Evolutionary conservation across 2,329 filamentous ascomycete genomes (phyloP).

Genomic region (Rhytidhysteron rufulum): DNA sequence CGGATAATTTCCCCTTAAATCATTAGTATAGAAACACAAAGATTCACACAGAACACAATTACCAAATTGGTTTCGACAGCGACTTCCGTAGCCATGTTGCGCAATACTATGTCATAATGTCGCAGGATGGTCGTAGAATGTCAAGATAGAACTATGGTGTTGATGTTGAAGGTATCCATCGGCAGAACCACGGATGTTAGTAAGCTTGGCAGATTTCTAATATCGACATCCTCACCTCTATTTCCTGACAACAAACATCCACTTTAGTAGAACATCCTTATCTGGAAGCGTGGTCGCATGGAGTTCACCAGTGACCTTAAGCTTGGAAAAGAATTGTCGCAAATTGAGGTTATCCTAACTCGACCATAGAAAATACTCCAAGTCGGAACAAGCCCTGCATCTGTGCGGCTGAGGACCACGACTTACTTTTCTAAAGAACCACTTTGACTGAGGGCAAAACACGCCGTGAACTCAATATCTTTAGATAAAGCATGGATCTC

Average conservation of each 20-base stretch:
- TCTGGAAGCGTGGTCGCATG: too few relatives aligned
- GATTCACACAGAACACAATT: constrained; percentile 16
- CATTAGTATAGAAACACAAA: not conserved
- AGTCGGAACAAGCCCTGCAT: too few relatives aligned
- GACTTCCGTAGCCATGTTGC: constrained; percentile 70
- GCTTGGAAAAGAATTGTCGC: too few relatives aligned
- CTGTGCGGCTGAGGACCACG: too few relatives aligned
- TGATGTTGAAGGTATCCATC: not conserved
- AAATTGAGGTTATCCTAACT: too few relatives aligned
- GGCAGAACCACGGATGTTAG: not conserved
- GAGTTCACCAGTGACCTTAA: too few relatives aligned
- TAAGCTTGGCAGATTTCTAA: not conserved
- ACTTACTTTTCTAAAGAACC: too few relatives aligned
- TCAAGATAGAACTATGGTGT: not conserved
- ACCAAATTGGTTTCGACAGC: constrained; percentile 84
- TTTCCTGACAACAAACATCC: not conserved
- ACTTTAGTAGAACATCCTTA: not conserved
- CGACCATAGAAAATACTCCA: too few relatives aligned
- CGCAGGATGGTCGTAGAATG: too few relatives aligned
- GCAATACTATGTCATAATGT: too few relatives aligned
- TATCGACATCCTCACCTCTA: not conserved
- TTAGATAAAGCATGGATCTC: constrained; percentile 41
- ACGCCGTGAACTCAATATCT: too few relatives aligned
- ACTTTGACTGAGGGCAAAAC: too few relatives aligned
- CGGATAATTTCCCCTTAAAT: constrained; percentile 68